These are phyloP conservation scores for Echinosphaeria canescens DNA, from an alignment of 2,329 filamentous ascomycete genomes.

Conservation along the genomic window DNA sequence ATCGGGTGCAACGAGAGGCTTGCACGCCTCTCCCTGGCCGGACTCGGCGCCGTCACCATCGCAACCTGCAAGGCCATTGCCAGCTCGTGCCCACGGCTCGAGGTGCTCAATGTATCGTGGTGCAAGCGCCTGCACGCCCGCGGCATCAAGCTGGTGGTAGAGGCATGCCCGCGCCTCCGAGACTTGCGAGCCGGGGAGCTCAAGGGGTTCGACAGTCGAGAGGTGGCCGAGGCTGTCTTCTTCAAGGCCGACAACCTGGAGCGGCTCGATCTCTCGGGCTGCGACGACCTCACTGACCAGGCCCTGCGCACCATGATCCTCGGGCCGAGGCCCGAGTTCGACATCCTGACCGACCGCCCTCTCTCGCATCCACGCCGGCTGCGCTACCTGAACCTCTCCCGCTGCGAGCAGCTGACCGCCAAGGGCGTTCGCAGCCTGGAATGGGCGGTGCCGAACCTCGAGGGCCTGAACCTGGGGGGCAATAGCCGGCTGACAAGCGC, in stretches of 20 bases:
- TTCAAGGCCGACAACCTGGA: conserved; percentile 59
- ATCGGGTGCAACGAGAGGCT: conserved; percentile 54
- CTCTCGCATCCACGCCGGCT: conserved; percentile 59
- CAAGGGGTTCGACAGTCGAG: conserved; percentile 51
- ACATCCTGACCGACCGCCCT: conserved; percentile 56
- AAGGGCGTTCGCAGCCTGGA: conserved; percentile 49
- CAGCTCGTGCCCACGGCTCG: conserved; percentile 58
- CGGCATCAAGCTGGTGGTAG: conserved; percentile 51
- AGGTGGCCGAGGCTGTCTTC: conserved; percentile 57
- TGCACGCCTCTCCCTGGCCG: conserved; percentile 70
- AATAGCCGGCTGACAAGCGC: conserved; percentile 55
- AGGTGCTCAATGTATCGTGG: conserved; percentile 80
- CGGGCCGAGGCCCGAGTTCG: conserved; percentile 55
- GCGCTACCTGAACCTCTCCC: conserved; percentile 67
- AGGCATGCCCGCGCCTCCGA: conserved; percentile 48
- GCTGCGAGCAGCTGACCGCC: conserved; percentile 55
- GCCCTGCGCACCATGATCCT: conserved; percentile 54
- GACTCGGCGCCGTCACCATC: conserved; percentile 61
- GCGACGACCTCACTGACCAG: conserved; percentile 56
- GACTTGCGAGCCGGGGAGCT: conserved; percentile 74
- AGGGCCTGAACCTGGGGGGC: conserved; percentile 67
- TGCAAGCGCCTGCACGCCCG: conserved; percentile 67
- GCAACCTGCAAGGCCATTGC: conserved; percentile 72
- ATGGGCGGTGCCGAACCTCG: conserved; percentile 53
- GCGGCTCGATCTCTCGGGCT: conserved; percentile 62